Conservation (phyloP, 805 yeast genomes). For the Yarrowia sp. region DNA sequence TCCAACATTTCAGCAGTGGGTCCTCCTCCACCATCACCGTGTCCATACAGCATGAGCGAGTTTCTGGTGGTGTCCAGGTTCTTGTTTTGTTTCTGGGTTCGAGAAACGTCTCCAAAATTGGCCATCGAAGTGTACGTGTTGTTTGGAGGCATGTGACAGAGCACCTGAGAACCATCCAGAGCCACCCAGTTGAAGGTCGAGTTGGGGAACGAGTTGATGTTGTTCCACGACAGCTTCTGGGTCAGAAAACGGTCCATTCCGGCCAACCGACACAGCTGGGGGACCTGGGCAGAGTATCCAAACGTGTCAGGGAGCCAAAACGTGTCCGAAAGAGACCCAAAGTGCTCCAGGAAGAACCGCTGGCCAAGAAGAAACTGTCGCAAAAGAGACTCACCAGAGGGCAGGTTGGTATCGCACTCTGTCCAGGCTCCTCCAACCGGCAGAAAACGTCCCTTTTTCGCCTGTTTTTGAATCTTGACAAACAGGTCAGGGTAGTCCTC, state of each 20-base stretch:
- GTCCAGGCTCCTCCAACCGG: conserved; percentile 99
- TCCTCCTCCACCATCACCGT: conserved; percentile 99
- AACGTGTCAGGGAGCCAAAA: conserved; percentile 98
- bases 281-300: conserved; percentile 93
- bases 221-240: conserved; percentile 95
- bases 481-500: conserved; percentile 82
- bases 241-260: conserved; percentile 84
- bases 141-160: conserved; percentile 97
- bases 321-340: conserved; percentile 68
- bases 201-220: conserved; percentile 85
- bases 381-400: conserved; percentile 86
- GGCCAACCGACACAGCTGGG: conserved; percentile 85
- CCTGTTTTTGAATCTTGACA: conserved; percentile 53
- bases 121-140: conserved; percentile 94
- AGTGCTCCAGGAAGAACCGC: conserved; percentile 72
- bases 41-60: conserved; percentile 79
- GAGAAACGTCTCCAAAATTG: conserved; percentile 84
- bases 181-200: conserved; percentile 95
- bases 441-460: conserved; percentile 68
- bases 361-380: conserved; percentile 92
- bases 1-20: conserved; percentile 93
- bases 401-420: conserved; percentile 93
- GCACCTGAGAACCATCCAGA: conserved; percentile 85
- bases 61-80: conserved; percentile 76
- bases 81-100: conserved; percentile 78